Conservation (phyloP, 2,329 filamentous ascomycete species). For the Pseudocercospora musae region DNA sequence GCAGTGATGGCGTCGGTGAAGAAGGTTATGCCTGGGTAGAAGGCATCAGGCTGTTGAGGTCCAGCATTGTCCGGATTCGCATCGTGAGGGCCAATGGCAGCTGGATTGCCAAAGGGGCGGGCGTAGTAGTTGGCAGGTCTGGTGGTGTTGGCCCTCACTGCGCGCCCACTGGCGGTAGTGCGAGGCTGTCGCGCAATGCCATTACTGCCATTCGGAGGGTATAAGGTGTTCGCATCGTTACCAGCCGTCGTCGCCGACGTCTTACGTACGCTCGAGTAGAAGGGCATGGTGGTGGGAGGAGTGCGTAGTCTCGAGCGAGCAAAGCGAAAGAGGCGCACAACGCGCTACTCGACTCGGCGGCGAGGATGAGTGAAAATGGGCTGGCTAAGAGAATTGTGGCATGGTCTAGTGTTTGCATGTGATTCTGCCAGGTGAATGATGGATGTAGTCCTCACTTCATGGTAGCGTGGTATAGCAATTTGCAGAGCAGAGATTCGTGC, state of each 20-base stretch:
- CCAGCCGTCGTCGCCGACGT: conserved; percentile 14
- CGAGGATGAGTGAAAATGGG: not conserved
- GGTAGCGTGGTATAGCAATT: not conserved
- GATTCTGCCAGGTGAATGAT: not conserved
- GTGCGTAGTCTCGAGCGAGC: not conserved
- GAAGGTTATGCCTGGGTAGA: conserved; percentile 65
- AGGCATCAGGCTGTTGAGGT: conserved; percentile 42
- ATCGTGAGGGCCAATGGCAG: conserved; percentile 33
- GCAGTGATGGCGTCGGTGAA: conserved; percentile 92
- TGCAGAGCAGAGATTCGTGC: not conserved
- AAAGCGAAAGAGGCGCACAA: conserved; percentile 6
- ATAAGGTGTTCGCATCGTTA: conserved; percentile 3
- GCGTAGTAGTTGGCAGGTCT: conserved; percentile 53
- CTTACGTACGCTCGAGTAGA: conserved; percentile 24
- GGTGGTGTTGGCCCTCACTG: conserved; percentile 45
- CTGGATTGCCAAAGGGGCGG: conserved; percentile 43
- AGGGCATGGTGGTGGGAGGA: conserved; percentile 15
- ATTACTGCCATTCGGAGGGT: conserved; percentile 6
- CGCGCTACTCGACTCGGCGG: conserved; percentile 8
- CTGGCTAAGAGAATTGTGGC: conserved; percentile 1
- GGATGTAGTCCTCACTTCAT: not conserved
- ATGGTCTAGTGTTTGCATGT: not conserved
- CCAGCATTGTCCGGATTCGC: conserved; percentile 25
- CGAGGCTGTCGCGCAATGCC: conserved; percentile 20
- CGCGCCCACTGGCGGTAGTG: conserved; percentile 42